Evolutionary conservation across 2,329 filamentous ascomycete genomes (phyloP), one percentile per base, ranked within the genome.

Genomic region (Neonectria punicea): DNA sequence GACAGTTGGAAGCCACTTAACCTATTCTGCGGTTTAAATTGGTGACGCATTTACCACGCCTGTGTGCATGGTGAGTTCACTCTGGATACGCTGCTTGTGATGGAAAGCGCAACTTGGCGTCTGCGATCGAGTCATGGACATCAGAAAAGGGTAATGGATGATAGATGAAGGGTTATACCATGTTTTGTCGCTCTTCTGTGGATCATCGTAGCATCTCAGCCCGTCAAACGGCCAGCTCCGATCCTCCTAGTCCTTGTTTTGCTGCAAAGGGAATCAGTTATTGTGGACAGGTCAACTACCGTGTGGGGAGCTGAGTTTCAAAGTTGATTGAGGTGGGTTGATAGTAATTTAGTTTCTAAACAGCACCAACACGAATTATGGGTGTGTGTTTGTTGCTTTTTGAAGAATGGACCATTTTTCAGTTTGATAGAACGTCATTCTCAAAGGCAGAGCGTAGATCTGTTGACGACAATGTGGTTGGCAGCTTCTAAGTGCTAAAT

Each of bases 231-330:
- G 4, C 25, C 47, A 41, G 56, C 46, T 51, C 56, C 44, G 46
- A 58, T 43, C 46, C 46, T 49, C 39, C 30, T 9, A 57, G 18
- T n/a, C 30, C 32, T 14, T 41, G 41, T 43, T 41, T 53, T 49
- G 32, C 30, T 10, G 8, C 13, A 30, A 13, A 57, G 34, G 46
- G n/a, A 22, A 18, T 34, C 9, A 13, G 10, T 10, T 10, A 14
- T 34, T 50, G 32, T 32, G 22, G 56, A 44, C 28, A 36, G 25
- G 34, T 53, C 4, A 39, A 53, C 39, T 46, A 20, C 49, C 49
- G 39, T 30, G 57, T 53, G 49, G 36, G 49, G 49, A 46, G 20
- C 49, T 28, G 41, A 43, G 41, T 39, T 44, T 60, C 39, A 46
- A 28, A 53, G 47, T 53, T 43, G 13, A 18, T 18, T 28, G 36